Evolutionary conservation across 2,329 filamentous ascomycete genomes (phyloP).

Genomic region (Aureobasidium musti): DNA sequence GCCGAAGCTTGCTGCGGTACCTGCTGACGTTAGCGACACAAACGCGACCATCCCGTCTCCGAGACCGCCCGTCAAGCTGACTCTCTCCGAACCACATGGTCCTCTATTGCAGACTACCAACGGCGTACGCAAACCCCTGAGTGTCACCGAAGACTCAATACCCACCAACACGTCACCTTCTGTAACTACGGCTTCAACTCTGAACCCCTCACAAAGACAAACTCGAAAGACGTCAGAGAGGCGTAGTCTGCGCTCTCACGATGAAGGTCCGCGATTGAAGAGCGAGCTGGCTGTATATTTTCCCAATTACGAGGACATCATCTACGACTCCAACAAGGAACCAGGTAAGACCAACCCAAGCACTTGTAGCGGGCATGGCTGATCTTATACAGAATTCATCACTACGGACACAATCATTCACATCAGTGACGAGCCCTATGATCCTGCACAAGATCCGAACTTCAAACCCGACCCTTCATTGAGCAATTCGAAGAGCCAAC

Average conservation of each 20-base stretch:
- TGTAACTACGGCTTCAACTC: constrained; percentile 37
- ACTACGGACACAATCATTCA: constrained; percentile 72
- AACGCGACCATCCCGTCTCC: constrained; percentile 30
- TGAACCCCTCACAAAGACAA: constrained; percentile 10
- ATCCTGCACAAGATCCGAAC: constrained; percentile 4
- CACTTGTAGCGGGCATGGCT: constrained; percentile 25
- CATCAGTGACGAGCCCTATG: constrained; percentile 61
- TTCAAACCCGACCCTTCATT: neutral
- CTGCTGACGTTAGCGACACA: constrained; percentile 11
- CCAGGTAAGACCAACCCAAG: constrained; percentile 41
- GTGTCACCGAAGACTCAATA: constrained; percentile 41
- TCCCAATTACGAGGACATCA: constrained; percentile 89
- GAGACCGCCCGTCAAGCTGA: constrained; percentile 47
- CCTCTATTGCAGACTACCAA: constrained; percentile 48
- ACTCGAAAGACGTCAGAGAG: constrained; percentile 51
- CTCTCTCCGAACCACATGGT: constrained; percentile 48
- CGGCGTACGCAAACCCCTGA: constrained; percentile 44
- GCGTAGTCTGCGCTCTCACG: constrained; percentile 81
- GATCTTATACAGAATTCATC: constrained; percentile 63
- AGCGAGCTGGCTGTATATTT: constrained; percentile 92
- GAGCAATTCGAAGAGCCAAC: neutral
- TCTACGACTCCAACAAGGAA: constrained; percentile 80
- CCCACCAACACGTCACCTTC: constrained; percentile 38
- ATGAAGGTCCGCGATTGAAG: constrained; percentile 78
- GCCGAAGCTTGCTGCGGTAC: constrained; percentile 21